A percentile compares a stretch with the other conserved stretches of the same genome.
phyloP scores from a whole-genome alignment of 2,329 filamentous ascomycete genomes.

The Lithohypha guttulata region DNA sequence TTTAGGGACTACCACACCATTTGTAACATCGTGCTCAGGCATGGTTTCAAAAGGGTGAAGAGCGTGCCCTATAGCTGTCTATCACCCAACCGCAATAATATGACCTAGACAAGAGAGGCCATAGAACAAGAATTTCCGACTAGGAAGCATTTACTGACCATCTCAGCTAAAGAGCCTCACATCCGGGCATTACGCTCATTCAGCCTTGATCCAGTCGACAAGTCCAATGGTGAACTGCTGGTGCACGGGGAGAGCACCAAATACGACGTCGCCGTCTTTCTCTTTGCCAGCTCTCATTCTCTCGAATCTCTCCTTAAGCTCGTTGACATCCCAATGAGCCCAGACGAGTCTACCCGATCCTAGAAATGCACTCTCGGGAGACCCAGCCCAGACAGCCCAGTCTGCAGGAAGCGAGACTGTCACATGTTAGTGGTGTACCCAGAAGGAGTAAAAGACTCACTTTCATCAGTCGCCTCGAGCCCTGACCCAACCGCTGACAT shows the following conservation, averaged over 20 bases:
- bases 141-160: too few relatives aligned
- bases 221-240: slow-evolving; percentile 2
- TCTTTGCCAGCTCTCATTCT: background rate
- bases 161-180: too few relatives aligned
- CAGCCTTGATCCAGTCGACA: too few relatives aligned
- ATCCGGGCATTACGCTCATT: too few relatives aligned
- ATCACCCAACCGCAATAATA: too few relatives aligned
- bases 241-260: background rate
- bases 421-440: background rate
- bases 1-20: too few relatives aligned
- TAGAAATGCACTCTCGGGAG: slow-evolving; percentile 31
- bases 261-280: background rate
- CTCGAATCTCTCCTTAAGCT: slow-evolving; percentile 17
- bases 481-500: background rate
- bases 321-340: slow-evolving; percentile 35
- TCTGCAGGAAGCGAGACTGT: slow-evolving; percentile 6
- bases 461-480: background rate
- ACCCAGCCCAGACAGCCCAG: slow-evolving; percentile 31
- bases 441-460: background rate
- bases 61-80: too few relatives aligned
- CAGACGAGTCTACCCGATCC: slow-evolving; percentile 28
- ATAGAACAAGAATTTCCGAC: too few relatives aligned
- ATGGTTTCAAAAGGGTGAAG: too few relatives aligned
- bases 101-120: too few relatives aligned
- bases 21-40: too few relatives aligned